Conservation (phyloP, 345 rosid genomes). For the Syzygium oleosum region DNA sequence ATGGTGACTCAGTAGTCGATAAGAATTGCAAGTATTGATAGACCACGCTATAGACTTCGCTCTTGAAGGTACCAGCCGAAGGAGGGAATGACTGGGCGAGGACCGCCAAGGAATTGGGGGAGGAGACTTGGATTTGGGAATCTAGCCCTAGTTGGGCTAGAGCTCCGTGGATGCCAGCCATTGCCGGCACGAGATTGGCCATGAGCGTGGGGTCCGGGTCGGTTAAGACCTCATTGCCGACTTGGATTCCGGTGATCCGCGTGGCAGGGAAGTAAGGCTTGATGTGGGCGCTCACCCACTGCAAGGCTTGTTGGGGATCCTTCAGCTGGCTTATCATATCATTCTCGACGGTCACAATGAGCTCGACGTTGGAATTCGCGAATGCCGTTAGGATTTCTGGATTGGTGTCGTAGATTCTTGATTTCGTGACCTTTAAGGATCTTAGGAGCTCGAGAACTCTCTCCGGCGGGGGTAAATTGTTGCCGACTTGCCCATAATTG, state of each 20-base stretch:
- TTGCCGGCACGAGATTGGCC: slow-evolving; percentile 66
- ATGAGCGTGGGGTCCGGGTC: slow-evolving; percentile 38
- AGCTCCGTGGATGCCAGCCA: slow-evolving; percentile 65
- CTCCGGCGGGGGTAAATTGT: slow-evolving; percentile 69
- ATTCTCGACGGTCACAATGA: slow-evolving; percentile 77
- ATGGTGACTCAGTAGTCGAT: slow-evolving; percentile 45
- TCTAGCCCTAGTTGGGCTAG: slow-evolving; percentile 65
- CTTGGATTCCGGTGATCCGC: slow-evolving; percentile 57
- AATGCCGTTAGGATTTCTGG: slow-evolving; percentile 70
- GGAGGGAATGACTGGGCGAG: slow-evolving; percentile 81
- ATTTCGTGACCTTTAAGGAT: slow-evolving; percentile 52
- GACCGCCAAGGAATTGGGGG: slow-evolving; percentile 65
- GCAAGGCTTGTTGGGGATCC: slow-evolving; percentile 74
- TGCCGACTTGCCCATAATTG: slow-evolving; percentile 86
- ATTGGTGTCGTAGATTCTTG: slow-evolving; percentile 84
- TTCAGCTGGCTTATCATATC: slow-evolving; percentile 43
- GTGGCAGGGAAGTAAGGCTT: slow-evolving; percentile 68
- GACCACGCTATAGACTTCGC: slow-evolving; percentile 43
- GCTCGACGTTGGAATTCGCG: slow-evolving; percentile 59
- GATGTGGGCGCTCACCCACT: slow-evolving; percentile 62
- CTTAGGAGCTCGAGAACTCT: slow-evolving; percentile 57
- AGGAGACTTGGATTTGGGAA: slow-evolving; percentile 60
- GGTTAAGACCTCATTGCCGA: slow-evolving; percentile 69
- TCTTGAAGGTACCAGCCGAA: slow-evolving; percentile 71
- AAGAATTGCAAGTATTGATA: slow-evolving; percentile 53